Conservation (phyloP, 805 yeast genomes). For the Dipodascus geniculatus region DNA sequence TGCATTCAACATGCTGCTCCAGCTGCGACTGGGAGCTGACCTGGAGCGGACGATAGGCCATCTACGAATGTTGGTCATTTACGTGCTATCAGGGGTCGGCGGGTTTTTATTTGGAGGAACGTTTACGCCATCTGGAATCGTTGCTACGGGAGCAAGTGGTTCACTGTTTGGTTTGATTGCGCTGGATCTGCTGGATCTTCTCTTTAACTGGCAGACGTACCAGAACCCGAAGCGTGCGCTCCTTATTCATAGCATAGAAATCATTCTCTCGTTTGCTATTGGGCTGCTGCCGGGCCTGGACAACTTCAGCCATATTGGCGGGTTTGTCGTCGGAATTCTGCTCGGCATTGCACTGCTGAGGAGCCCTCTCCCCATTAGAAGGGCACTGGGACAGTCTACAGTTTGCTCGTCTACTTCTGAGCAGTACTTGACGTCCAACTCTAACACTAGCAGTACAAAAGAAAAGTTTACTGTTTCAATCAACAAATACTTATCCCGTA, state of each 20-base stretch:
- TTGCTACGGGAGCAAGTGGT: conserved; percentile 63
- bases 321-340: conserved; percentile 50
- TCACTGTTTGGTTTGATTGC: conserved; percentile 61
- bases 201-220: conserved; percentile 39
- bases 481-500: conserved; percentile 14
- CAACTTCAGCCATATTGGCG: conserved; percentile 67
- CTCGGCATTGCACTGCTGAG: conserved; percentile 38
- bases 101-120: conserved; percentile 63
- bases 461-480: conserved; percentile 2
- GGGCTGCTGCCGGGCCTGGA: conserved; percentile 67
- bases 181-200: conserved; percentile 40
- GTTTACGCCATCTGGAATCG: conserved; percentile 53
- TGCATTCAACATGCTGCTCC: conserved; percentile 48
- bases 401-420: not conserved
- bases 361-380: conserved; percentile 35
- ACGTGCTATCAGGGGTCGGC: conserved; percentile 48
- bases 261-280: conserved; percentile 45
- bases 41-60: conserved; percentile 48
- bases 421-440: not conserved
- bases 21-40: conserved; percentile 46
- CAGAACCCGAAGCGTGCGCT: conserved; percentile 37
- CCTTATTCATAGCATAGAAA: conserved; percentile 39
- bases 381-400: conserved; percentile 7
- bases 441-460: not conserved
- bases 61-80: conserved; percentile 41